These are phyloP conservation scores for Physaria fendleri DNA, from an alignment of 345 rosid species.

Conservation along the genomic window DNA sequence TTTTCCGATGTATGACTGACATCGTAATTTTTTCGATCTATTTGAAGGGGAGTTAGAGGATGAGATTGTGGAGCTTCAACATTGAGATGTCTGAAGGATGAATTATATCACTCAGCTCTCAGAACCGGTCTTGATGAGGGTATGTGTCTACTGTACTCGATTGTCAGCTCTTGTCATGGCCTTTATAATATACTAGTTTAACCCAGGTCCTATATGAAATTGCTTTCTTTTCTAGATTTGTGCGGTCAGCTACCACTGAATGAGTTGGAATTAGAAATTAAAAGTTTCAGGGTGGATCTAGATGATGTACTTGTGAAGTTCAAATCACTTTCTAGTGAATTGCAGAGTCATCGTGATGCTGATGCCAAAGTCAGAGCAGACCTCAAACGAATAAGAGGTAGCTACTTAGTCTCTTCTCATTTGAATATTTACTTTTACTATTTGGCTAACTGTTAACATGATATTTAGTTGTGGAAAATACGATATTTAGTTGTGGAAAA, in stretches of 20 bases:
- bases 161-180: neutral
- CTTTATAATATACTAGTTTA: constrained; percentile 12
- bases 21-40: constrained; percentile 24
- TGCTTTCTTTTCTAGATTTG: constrained; percentile 45
- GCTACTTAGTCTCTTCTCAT: constrained; percentile 18
- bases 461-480: too few relatives aligned
- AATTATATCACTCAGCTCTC: constrained; percentile 44
- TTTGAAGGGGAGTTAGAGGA: constrained; percentile 68
- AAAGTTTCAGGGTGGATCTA: constrained; percentile 51
- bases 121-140: constrained; percentile 46
- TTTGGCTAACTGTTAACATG: too few relatives aligned
- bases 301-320: constrained; percentile 69
- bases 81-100: constrained; percentile 62
- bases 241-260: constrained; percentile 37
- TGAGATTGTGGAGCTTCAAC: constrained; percentile 55
- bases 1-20: neutral
- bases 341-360: constrained; percentile 51
- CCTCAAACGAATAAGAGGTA: constrained; percentile 68
- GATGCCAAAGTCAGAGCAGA: constrained; percentile 67
- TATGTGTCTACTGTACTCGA: constrained; percentile 23
- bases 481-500: neutral
- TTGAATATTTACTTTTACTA: neutral
- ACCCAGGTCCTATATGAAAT: constrained; percentile 13
- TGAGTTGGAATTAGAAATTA: constrained; percentile 52
- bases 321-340: constrained; percentile 49